A percentile compares a stretch with the other conserved stretches of the same genome.
Evolutionary conservation across 306 rosid species (phyloP).

Genomic region (Dryas drummondii): DNA sequence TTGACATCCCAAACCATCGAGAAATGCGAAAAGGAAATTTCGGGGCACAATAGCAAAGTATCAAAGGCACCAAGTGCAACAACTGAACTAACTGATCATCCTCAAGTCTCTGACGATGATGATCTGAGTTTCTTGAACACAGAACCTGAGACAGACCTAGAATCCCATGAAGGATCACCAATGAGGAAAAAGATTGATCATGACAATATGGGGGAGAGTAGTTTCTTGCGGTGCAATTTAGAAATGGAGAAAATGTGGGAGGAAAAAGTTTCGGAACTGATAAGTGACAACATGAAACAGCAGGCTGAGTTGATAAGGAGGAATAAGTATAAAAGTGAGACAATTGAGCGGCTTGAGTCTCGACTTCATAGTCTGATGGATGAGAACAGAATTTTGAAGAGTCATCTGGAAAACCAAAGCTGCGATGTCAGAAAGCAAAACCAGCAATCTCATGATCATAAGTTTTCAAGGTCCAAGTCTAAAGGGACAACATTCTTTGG

Average conservation of each 20-base stretch:
- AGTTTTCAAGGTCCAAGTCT: background rate
- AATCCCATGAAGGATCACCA: background rate
- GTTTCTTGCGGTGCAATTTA: too few species aligned
- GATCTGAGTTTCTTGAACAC: background rate
- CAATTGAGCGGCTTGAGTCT: conserved; percentile 11
- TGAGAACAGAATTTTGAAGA: conserved; percentile 24
- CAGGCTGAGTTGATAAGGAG: conserved; percentile 35
- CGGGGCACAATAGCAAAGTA: background rate
- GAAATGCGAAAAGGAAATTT: conserved; percentile 11
- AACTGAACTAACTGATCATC: too few species aligned
- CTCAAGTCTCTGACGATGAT: background rate
- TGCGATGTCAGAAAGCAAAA: background rate
- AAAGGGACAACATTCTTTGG: conserved; percentile 18
- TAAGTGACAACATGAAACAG: conserved; percentile 19
- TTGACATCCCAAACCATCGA: conserved; percentile 11
- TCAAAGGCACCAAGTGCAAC: too few species aligned
- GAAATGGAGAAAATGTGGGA: conserved; percentile 16
- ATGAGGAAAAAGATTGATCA: background rate
- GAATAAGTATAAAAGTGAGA: conserved; percentile 30
- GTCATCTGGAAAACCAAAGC: background rate
- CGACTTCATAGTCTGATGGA: conserved; percentile 8
- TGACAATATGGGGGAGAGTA: background rate
- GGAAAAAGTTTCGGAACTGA: conserved; percentile 18
- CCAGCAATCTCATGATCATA: background rate
- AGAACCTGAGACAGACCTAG: background rate